A percentile compares a stretch with the other conserved stretches of the same genome.
Conservation (phyloP, 2,329 filamentous ascomycete genomes). For the Didymella keratinophila region DNA sequence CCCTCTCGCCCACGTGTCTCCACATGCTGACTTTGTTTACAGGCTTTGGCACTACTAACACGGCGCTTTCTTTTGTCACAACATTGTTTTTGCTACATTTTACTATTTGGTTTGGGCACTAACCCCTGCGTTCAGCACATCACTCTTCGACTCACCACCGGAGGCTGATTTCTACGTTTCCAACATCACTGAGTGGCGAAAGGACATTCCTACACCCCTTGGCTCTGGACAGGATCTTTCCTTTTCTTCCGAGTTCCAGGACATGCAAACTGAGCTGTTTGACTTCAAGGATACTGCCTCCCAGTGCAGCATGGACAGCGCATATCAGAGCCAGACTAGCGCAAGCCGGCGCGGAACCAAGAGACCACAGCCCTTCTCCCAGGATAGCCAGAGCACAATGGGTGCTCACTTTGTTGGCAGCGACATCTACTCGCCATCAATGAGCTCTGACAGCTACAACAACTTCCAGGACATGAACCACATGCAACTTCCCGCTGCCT, state of each 20-base stretch:
- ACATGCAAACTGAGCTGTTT: slow-evolving; percentile 47
- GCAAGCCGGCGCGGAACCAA: slow-evolving; percentile 44
- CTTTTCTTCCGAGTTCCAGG: slow-evolving; percentile 45
- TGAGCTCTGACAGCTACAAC: slow-evolving; percentile 48
- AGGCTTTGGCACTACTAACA: slow-evolving; percentile 43
- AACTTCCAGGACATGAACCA: slow-evolving; percentile 48
- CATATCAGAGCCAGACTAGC: slow-evolving; percentile 52
- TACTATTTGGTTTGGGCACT: slow-evolving; percentile 42
- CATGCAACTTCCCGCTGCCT: slow-evolving; percentile 42
- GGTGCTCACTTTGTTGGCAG: slow-evolving; percentile 42
- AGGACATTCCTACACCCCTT: slow-evolving; percentile 48
- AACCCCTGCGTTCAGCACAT: slow-evolving; percentile 50
- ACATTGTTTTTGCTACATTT: slow-evolving; percentile 25
- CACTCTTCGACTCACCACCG: slow-evolving; percentile 48
- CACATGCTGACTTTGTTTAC: not conserved
- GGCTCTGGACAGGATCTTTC: slow-evolving; percentile 47
- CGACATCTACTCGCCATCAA: slow-evolving; percentile 48
- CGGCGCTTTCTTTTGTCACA: slow-evolving; percentile 44
- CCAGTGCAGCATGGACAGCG: slow-evolving; percentile 54
- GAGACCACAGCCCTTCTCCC: slow-evolving; percentile 39
- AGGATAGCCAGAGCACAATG: slow-evolving; percentile 42
- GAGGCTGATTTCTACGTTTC: slow-evolving; percentile 47
- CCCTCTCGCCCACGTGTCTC: not conserved
- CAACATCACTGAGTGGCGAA: slow-evolving; percentile 53
- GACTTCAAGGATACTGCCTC: slow-evolving; percentile 50